Evolutionary conservation across 768 basidiomycete species (phyloP), one percentile per base, ranked within the genome.

Genomic region (Serendipita sp.): DNA sequence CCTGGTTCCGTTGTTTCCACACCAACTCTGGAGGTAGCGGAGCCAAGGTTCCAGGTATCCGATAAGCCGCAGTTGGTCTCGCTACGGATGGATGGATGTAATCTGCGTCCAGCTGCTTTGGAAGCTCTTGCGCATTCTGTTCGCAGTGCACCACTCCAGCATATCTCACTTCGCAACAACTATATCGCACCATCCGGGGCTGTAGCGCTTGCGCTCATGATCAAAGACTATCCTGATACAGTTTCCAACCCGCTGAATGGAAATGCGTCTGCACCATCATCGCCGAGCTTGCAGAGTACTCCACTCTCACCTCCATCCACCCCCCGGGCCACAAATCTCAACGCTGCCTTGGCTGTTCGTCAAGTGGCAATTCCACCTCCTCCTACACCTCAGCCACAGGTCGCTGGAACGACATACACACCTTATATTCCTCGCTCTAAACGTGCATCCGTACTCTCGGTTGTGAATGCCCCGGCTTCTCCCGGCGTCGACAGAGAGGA

Each of bases 131-230:
- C 89, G 16, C 85, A 91, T 64, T 83, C 83, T 13, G 83, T 97
- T 16, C 87, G 95, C 3, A 83, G 81, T 0, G 92, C 91, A 0
- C 84, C 86, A 0, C 74, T 99, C 64, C 82, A 84, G 65, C 91
- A 99, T 70, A 85, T 99, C 58, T 95, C 92, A 3, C 75, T 99
- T 27, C 83, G 95, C 15, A 81, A 90, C 52, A 98, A 99, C 73
- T 82, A 83, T 46, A 96, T 98, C 69, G 83, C 79, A 37, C 80
- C 85, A 0, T 81, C 87, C 0, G 92, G 93, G 37, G 92, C 88
- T 5, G 91, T 98, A 3, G 88, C 92, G 0, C 78, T 98, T 11
- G 93, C 95, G 0, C 80, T 96, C 62, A 94, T 99, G 91, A 93
- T 97, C 67, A 83, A 89, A 62, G 95, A 99, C 73, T 98, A 97